A percentile compares a stretch with the other conserved stretches of the same genome.
phyloP scores from a whole-genome alignment of 208 protist genomes.

The Porcisia hertigi region DNA sequence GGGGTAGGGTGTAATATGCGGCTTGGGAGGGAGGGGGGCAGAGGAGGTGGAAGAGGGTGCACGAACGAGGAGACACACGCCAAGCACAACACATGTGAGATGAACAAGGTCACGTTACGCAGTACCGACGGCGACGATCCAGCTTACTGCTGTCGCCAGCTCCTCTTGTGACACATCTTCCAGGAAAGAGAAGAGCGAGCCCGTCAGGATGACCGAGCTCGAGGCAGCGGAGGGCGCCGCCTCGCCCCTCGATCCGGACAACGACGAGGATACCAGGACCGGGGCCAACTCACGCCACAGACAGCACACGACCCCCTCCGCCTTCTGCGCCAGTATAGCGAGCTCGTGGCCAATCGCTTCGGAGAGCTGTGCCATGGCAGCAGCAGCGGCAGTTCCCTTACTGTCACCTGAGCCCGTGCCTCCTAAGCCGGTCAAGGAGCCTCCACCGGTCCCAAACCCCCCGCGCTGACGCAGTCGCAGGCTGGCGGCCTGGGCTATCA shows the following conservation, averaged over 20 bases:
- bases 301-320: slow-evolving; percentile 22
- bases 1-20: too few species aligned
- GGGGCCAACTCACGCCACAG: slow-evolving; percentile 21
- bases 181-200: slow-evolving; percentile 22
- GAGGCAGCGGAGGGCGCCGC: slow-evolving; percentile 7
- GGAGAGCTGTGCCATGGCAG: background rate
- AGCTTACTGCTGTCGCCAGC: slow-evolving; percentile 21
- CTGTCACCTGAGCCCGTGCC: background rate
- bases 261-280: background rate
- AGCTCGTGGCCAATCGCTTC: slow-evolving; percentile 21
- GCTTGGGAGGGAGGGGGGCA: background rate
- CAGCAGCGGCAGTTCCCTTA: background rate
- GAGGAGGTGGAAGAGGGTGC: background rate
- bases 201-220: slow-evolving; percentile 12
- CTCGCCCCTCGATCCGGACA: background rate
- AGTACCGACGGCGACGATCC: slow-evolving; percentile 18
- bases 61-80: background rate
- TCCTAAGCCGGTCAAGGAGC: background rate
- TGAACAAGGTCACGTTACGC: background rate
- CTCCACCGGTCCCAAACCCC: background rate
- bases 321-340: slow-evolving; percentile 16
- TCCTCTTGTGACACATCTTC: slow-evolving; percentile 13
- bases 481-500: slow-evolving; percentile 28
- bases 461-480: slow-evolving; percentile 29
- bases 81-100: background rate